Evolutionary conservation across 2,329 filamentous ascomycete genomes (phyloP).

Genomic region (Alternaria incomplexa): DNA sequence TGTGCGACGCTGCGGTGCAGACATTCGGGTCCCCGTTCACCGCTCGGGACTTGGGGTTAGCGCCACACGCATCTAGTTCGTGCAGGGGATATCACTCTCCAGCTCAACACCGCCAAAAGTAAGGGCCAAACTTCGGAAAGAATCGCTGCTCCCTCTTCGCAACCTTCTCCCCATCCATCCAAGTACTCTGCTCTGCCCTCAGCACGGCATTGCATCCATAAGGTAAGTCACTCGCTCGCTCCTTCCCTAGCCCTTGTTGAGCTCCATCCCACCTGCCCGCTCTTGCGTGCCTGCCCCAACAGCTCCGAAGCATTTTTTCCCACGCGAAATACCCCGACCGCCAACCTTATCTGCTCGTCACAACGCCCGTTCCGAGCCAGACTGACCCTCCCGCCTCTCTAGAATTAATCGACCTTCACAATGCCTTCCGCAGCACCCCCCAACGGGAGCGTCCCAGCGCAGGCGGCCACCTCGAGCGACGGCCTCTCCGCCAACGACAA

Average conservation of each 20-base stretch:
- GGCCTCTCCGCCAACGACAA: conserved; percentile 89
- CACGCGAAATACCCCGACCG: conserved; percentile 36
- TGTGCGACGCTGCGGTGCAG: conserved; percentile 5
- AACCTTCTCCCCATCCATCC: conserved; percentile 36
- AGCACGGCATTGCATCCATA: conserved; percentile 29
- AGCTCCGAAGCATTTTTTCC: conserved; percentile 28
- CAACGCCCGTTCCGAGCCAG: conserved; percentile 5
- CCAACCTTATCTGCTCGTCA: conserved; percentile 9
- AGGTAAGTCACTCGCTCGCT: conserved; percentile 29
- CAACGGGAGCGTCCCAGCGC: conserved; percentile 41
- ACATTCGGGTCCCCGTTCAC: conserved; percentile 43
- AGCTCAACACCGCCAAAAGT: conserved; percentile 39
- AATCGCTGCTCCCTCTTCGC: conserved; percentile 29
- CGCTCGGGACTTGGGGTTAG: conserved; percentile 35
- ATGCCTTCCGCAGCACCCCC: conserved; percentile 53
- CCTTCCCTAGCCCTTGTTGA: conserved; percentile 14
- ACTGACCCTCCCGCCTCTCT: conserved; percentile 23
- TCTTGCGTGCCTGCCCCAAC: conserved; percentile 24
- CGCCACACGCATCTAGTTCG: conserved; percentile 27
- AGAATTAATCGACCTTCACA: conserved; percentile 33
- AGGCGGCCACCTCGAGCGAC: conserved; percentile 39
- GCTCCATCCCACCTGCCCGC: conserved; percentile 16
- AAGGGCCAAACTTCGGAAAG: conserved; percentile 39
- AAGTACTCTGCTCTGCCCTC: conserved; percentile 27
- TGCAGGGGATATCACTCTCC: conserved; percentile 29